Percentiles rank a stretch among this genome's conserved stretches.
Conservation (phyloP, 257 asterid species). For the Jacaranda copaia region DNA sequence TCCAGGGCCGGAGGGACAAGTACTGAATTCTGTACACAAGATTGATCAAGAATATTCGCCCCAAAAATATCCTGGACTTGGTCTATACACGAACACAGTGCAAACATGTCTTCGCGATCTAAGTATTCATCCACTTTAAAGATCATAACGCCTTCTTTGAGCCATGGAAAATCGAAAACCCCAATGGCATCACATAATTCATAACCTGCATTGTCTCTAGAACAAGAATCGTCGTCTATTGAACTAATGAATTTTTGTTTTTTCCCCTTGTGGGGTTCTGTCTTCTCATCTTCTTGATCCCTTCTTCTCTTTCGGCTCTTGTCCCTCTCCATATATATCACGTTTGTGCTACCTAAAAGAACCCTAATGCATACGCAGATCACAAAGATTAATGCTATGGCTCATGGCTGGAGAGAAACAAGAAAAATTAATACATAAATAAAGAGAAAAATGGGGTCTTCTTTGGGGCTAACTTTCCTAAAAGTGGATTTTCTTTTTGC, state of each 20-base stretch:
- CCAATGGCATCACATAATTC: constrained; percentile 30
- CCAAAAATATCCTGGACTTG: constrained; percentile 32
- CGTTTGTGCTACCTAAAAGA: too few relatives aligned
- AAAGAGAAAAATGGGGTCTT: constrained; percentile 8
- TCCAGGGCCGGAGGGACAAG: constrained; percentile 7
- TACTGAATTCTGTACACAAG: constrained; percentile 18
- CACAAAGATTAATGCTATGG: too few relatives aligned
- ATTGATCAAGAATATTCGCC: constrained; percentile 36
- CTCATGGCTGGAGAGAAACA: too few relatives aligned
- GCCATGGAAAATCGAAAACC: constrained; percentile 56
- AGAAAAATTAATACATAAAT: not conserved
- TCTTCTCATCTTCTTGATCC: constrained; percentile 12
- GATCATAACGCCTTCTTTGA: constrained; percentile 37
- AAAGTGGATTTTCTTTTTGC: constrained; percentile 1
- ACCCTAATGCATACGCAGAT: too few relatives aligned
- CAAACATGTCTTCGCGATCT: constrained; percentile 31
- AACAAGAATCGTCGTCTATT: not conserved
- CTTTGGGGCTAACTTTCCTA: not conserved
- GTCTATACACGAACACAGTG: constrained; percentile 27
- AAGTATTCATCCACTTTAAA: constrained; percentile 37
- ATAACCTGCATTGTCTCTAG: not conserved
- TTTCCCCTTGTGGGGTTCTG: constrained; percentile 37
- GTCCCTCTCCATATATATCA: constrained; percentile 32
- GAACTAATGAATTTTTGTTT: constrained; percentile 15
- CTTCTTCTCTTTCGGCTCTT: constrained; percentile 41